Percentiles rank a stretch among this genome's conserved stretches.
Evolutionary conservation across 2,329 filamentous ascomycete species (phyloP).

Genomic region (Hypoxylon sp.): DNA sequence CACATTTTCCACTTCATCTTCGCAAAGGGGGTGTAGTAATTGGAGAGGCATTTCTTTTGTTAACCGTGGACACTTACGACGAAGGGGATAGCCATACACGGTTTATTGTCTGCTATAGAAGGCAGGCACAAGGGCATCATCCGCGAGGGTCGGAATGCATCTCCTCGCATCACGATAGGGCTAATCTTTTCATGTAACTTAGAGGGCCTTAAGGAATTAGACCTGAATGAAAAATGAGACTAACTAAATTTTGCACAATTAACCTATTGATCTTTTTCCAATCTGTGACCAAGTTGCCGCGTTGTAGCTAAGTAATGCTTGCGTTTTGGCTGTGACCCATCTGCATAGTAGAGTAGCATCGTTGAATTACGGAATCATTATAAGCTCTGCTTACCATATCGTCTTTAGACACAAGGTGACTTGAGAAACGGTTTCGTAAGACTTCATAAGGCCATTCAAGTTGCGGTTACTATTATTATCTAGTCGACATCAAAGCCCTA

Average conservation of each 20-base stretch:
- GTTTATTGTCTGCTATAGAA: conserved; percentile 36
- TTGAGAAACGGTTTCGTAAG: no score
- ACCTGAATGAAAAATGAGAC: conserved; percentile 38
- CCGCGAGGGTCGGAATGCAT: conserved; percentile 34
- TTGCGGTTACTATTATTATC: no score
- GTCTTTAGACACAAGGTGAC: no score
- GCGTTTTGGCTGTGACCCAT: conserved; percentile 11
- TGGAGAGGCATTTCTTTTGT: conserved; percentile 33
- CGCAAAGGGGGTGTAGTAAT: conserved; percentile 26
- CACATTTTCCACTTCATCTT: conserved; percentile 35
- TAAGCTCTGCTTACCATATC: no score
- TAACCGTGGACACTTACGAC: conserved; percentile 29
- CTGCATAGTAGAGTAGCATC: no score
- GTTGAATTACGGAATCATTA: no score
- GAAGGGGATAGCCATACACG: conserved; percentile 22
- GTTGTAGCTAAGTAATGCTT: not conserved
- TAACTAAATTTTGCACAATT: conserved; percentile 17
- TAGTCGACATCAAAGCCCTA: no score
- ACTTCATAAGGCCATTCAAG: no score
- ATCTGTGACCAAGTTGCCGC: not conserved
- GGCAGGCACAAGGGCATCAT: conserved; percentile 36
- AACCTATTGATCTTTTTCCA: not conserved
- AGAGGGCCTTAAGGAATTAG: conserved; percentile 35
- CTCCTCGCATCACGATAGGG: conserved; percentile 35
- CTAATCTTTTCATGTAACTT: conserved; percentile 39